Percentiles rank a stretch among this genome's conserved stretches.
These are phyloP conservation scores for Paramecium tetraurelia DNA, from an alignment of 73 alveolate genomes.

Conservation along the genomic window DNA sequence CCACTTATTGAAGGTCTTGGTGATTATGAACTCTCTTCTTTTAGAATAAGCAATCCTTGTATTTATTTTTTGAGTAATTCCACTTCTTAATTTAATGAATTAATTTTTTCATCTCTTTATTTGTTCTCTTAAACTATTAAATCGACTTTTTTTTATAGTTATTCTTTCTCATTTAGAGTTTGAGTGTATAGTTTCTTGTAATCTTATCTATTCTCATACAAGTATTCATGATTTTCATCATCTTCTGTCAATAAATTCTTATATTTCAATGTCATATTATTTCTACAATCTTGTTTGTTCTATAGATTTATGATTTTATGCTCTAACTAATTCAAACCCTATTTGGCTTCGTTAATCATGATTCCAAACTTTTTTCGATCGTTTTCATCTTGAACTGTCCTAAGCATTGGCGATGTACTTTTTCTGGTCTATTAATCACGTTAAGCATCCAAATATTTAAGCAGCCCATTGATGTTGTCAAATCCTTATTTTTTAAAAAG, in stretches of 20 bases:
- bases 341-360: constrained; percentile 36
- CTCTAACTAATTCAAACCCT: constrained; percentile 27
- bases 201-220: constrained; percentile 40
- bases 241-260: constrained; percentile 30
- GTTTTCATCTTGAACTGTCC: constrained; percentile 6
- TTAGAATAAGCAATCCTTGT: background rate
- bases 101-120: constrained; percentile 22
- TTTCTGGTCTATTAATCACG: background rate
- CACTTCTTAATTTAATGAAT: background rate
- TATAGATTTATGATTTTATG: background rate
- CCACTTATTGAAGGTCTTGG: constrained; percentile 46
- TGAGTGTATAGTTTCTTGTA: background rate
- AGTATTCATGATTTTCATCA: constrained; percentile 45
- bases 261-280: constrained; percentile 23
- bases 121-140: background rate
- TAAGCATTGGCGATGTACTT: background rate
- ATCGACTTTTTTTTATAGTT: background rate
- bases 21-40: background rate
- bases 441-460: background rate
- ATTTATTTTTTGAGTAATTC: background rate
- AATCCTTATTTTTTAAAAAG: constrained; percentile 49
- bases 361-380: constrained; percentile 14
- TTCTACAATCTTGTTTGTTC: background rate
- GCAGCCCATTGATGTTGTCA: constrained; percentile 16
- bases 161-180: background rate